These are phyloP conservation scores for Copromyces sp. DNA, from an alignment of 495 filamentous ascomycete species.

Conservation along the genomic window DNA sequence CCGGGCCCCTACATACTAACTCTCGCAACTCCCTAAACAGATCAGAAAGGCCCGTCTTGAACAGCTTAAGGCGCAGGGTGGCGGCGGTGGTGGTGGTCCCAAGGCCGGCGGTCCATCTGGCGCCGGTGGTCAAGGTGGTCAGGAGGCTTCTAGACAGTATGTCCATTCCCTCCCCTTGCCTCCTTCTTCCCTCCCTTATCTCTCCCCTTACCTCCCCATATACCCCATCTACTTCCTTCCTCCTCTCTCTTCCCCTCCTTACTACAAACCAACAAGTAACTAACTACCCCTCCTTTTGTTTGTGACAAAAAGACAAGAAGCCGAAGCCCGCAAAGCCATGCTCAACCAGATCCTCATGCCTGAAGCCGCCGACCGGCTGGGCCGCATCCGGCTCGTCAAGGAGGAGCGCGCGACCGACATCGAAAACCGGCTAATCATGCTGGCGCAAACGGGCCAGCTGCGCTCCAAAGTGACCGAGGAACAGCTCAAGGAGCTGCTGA, in stretches of 20 bases:
- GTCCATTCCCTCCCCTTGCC: conserved; percentile 4
- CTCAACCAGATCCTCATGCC: conserved; percentile 88
- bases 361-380: conserved; percentile 84
- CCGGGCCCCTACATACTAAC: not conserved
- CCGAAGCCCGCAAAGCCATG: conserved; percentile 63
- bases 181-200: not conserved
- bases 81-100: conserved; percentile 24
- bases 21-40: conserved; percentile 27
- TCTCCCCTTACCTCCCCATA: not conserved
- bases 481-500: conserved; percentile 84
- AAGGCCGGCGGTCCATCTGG: conserved; percentile 30
- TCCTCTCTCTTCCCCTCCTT: no score
- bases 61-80: conserved; percentile 70
- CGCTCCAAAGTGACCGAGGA: conserved; percentile 81
- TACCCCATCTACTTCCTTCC: not conserved
- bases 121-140: conserved; percentile 38
- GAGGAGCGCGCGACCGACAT: conserved; percentile 81
- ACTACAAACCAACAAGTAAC: not conserved
- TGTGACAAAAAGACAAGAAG: conserved; percentile 28
- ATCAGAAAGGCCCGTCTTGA: conserved; percentile 83
- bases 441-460: conserved; percentile 79
- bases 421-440: conserved; percentile 86
- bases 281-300: not conserved
- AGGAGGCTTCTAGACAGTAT: conserved; percentile 56
- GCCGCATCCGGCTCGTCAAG: conserved; percentile 91